Evolutionary conservation across 768 basidiomycete species (phyloP), one percentile per base, ranked within the genome.

Genomic region (Tylopilus intermedius): DNA sequence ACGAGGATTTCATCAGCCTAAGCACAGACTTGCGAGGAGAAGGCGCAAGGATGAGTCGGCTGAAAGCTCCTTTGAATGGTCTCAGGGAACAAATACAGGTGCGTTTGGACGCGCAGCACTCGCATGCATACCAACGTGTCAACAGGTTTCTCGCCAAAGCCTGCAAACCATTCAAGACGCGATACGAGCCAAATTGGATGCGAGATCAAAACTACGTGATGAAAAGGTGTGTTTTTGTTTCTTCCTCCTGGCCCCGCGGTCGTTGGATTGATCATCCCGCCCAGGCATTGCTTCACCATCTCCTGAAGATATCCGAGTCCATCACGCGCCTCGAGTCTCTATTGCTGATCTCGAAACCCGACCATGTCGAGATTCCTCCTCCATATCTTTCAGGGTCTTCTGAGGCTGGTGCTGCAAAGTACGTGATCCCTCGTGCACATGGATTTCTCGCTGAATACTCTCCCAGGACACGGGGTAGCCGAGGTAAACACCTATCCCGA

Each of bases 1-100:
- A 98, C 64, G 94, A 94, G 67, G 94, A 94, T 13, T 99, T 98
- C 67, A 95, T 98, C 62, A 92, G 90, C 60, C 76, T 99, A 29
- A 94, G 94, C 58, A 94, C 94, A 3, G 93, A 97, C 62, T 68
- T 98, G 58, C 79, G 84, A 58, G 92, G 88, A 41, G 94, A 97
- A 70, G 88, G 89, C 3, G 74, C 76, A 37, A 76, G 91, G 57
- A 67, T 95, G 60, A 76, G 79, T 53, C 74, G 79, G 53, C 65
- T 99, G 52, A 83, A 84, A 58, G 68, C 68, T 24, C 94, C 95
- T 0, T 67, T 99, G 47, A 69, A 63, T 8, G 76, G 73, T 21
- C 67, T 98, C 21, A 82, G 81, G 58, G 62, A 65, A 30, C 81
- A 88, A 58, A 82, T 95, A 42, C 69, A 83, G 61, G 92, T 90